These are phyloP conservation scores for Eremochloa ophiuroides DNA, from an alignment of 176 grass and related monocot species.

Conservation along the genomic window DNA sequence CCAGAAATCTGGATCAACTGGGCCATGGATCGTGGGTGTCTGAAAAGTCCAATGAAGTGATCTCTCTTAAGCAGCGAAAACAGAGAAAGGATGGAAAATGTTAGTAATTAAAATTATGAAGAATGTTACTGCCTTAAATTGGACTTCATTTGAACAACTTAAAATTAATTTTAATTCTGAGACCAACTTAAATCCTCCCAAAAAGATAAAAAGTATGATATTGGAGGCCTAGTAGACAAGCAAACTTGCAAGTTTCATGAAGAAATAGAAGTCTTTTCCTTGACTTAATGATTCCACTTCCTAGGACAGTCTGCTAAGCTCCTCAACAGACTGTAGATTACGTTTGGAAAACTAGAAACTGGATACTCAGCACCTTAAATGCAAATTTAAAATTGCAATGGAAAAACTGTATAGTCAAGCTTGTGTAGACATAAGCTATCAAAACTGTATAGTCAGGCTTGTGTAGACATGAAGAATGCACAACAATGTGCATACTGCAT, in stretches of 20 bases:
- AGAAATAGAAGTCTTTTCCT: background rate
- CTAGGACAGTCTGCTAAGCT: background rate
- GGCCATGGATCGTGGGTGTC: background rate
- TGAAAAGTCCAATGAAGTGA: background rate
- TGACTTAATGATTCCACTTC: conserved; percentile 7
- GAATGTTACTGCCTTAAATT: conserved; percentile 3
- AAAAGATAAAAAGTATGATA: background rate
- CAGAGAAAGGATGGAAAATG: background rate
- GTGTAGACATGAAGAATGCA: conserved; percentile 1
- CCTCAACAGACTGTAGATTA: background rate
- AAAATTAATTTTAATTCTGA: background rate
- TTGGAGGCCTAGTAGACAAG: background rate
- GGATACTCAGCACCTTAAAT: conserved; percentile 1
- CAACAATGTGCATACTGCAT: conserved; percentile 24
- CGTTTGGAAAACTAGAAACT: conserved; percentile 12
- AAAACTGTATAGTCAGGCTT: background rate
- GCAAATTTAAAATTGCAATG: conserved; percentile 20
- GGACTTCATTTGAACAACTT: background rate
- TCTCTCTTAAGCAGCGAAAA: background rate
- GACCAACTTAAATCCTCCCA: background rate
- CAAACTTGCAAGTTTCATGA: background rate
- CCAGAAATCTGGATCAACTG: background rate
- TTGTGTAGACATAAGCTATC: conserved; percentile 14
- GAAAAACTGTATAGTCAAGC: conserved; percentile 24
- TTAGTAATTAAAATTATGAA: background rate